Conservation (phyloP, 805 yeast species). For the Nematodospora valgi region DNA sequence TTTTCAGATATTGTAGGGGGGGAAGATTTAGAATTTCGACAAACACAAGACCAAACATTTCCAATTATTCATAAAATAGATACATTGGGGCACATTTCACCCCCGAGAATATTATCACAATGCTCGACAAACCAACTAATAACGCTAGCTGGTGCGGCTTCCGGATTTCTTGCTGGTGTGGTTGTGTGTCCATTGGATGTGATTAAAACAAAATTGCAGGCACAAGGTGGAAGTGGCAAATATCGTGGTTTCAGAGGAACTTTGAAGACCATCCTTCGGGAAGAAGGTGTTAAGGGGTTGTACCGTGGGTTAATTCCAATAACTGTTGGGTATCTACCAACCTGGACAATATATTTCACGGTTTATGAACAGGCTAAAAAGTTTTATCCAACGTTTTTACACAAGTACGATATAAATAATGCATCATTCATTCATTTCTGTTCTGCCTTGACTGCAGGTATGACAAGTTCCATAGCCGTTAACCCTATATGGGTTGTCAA, state of each 20-base stretch:
- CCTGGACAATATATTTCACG: slow-evolving; percentile 95
- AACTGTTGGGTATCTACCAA: slow-evolving; percentile 89
- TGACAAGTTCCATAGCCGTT: slow-evolving; percentile 75
- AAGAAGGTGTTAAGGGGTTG: slow-evolving; percentile 81
- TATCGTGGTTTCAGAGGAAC: slow-evolving; percentile 65
- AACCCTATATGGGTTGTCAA: slow-evolving; percentile 99
- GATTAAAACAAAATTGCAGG: slow-evolving; percentile 90
- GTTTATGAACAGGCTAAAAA: slow-evolving; percentile 79
- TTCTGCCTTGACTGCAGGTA: slow-evolving; percentile 85
- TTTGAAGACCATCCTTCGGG: slow-evolving; percentile 57
- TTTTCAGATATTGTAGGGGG: slow-evolving; percentile 38
- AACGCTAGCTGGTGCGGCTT: slow-evolving; percentile 87
- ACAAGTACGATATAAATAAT: slow-evolving; percentile 20
- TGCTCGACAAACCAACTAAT: slow-evolving; percentile 54
- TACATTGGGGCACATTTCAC: slow-evolving; percentile 15
- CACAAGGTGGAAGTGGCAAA: slow-evolving; percentile 61
- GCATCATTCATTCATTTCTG: slow-evolving; percentile 40
- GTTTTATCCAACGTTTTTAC: slow-evolving; percentile 43
- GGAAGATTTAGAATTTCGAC: slow-evolving; percentile 34
- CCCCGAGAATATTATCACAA: slow-evolving; percentile 19
- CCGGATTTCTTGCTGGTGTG: slow-evolving; percentile 88
- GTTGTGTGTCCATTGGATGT: slow-evolving; percentile 95
- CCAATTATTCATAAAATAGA: slow-evolving; percentile 18
- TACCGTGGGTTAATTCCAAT: slow-evolving; percentile 94
- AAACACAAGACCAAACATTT: slow-evolving; percentile 11